Evolutionary conservation across 1,284 basidiomycete species (phyloP).

Genomic region (Cryptococcus sp.): DNA sequence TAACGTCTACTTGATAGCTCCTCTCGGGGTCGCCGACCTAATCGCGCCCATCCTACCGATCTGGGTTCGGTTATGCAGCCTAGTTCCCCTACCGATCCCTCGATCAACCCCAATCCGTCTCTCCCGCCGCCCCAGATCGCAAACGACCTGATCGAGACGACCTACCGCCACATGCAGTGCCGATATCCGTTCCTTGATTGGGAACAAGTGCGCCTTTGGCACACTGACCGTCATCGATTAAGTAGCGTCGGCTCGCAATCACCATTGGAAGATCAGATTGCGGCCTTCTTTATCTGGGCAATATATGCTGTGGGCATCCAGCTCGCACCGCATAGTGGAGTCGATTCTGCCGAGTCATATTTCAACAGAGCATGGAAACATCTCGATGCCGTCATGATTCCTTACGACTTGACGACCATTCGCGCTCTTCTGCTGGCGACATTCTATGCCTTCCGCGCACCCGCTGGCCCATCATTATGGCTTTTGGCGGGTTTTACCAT

Average conservation of each 20-base stretch:
- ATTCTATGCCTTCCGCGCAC: conserved; percentile 23
- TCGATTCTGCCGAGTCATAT: conserved; percentile 14
- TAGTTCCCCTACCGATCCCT: conserved; percentile 1
- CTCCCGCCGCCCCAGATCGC: conserved; percentile 9
- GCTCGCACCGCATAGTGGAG: conserved; percentile 1
- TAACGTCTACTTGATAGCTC: not conserved
- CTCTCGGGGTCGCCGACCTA: no score
- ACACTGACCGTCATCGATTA: conserved; percentile 5
- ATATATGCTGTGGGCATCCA: conserved; percentile 19
- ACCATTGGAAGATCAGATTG: conserved; percentile 7
- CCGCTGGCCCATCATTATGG: conserved; percentile 20
- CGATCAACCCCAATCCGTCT: conserved; percentile 17
- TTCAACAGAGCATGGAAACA: conserved; percentile 17
- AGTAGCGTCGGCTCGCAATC: not conserved
- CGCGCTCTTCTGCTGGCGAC: conserved; percentile 14
- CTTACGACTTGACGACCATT: conserved; percentile 16
- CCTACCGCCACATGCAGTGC: conserved; percentile 18
- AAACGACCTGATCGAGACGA: conserved; percentile 7
- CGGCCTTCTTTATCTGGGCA: conserved; percentile 20
- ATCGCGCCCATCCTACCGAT: not conserved
- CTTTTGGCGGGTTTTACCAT: conserved; percentile 16
- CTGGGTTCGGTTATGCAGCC: conserved; percentile 12
- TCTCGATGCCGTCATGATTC: conserved; percentile 10
- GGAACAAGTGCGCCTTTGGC: conserved; percentile 14
- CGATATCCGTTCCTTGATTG: conserved; percentile 24